Evolutionary conservation across 2,329 filamentous ascomycete species (phyloP).

Genomic region (Cercospora zeina): DNA sequence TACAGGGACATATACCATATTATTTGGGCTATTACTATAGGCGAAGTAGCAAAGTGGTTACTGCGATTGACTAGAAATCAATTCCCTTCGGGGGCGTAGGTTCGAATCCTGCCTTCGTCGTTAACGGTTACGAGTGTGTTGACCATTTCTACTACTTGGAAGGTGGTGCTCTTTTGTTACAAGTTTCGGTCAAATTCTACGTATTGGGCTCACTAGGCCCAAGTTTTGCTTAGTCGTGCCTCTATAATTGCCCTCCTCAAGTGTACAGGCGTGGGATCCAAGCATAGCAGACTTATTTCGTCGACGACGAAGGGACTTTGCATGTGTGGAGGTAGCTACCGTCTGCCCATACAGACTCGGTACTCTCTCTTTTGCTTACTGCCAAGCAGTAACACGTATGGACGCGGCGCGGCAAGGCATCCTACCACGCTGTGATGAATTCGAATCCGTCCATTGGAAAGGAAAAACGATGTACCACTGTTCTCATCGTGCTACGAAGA

Average conservation of each 20-base stretch:
- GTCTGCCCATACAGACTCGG: too few species aligned
- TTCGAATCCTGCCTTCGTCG: constrained; percentile 31
- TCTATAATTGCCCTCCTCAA: not conserved
- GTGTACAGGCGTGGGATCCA: not conserved
- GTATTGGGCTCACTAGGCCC: not conserved
- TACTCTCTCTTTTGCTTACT: too few species aligned
- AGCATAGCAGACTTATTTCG: too few species aligned
- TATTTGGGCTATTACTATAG: too few species aligned
- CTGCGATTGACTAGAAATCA: constrained; percentile 42
- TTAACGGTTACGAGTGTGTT: not conserved
- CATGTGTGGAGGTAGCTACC: too few species aligned
- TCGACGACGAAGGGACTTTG: too few species aligned
- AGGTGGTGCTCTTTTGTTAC: not conserved
- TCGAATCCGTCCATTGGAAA: too few species aligned
- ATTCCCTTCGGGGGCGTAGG: constrained; percentile 39
- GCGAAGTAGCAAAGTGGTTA: constrained; percentile 37
- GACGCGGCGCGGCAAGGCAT: too few species aligned
- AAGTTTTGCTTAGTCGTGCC: not conserved
- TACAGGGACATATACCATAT: too few species aligned
- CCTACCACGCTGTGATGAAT: too few species aligned
- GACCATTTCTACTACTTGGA: too few species aligned
- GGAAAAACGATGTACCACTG: not conserved
- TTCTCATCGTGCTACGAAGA: not conserved
- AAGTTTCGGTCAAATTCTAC: not conserved
- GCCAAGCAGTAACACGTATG: too few species aligned